These are phyloP conservation scores for Solanum etuberosum DNA, from an alignment of 257 asterid species.

Conservation along the genomic window DNA sequence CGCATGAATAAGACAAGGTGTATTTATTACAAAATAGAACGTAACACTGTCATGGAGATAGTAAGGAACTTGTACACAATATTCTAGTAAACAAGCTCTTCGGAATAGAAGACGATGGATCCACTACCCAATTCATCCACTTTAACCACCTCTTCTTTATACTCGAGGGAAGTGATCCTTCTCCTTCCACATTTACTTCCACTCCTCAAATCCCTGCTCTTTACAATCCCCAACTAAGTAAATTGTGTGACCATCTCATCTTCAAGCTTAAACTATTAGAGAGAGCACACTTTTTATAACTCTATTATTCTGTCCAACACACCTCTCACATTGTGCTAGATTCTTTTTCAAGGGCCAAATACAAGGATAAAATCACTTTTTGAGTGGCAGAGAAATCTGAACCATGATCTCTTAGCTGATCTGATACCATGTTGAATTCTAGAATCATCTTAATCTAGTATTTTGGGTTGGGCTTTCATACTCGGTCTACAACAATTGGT, in stretches of 20 bases:
- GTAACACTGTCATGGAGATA: not conserved
- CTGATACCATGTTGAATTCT: not conserved
- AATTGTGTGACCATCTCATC: not conserved
- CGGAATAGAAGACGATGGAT: not conserved
- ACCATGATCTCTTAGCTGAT: not conserved
- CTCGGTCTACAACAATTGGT: not conserved
- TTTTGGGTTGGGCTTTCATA: not conserved
- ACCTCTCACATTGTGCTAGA: not conserved
- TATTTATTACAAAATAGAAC: not conserved
- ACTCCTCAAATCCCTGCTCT: not conserved
- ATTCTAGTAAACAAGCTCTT: not conserved
- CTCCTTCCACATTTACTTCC: not conserved
- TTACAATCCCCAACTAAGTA: not conserved
- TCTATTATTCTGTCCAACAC: not conserved
- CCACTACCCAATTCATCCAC: not conserved
- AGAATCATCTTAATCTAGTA: not conserved
- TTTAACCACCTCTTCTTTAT: not conserved
- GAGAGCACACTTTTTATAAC: not conserved
- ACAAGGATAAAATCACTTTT: not conserved
- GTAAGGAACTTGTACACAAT: not conserved
- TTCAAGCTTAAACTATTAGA: not conserved
- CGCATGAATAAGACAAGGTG: not conserved
- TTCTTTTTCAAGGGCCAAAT: not conserved
- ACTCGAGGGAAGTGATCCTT: not conserved
- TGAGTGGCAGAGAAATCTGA: not conserved